Evolutionary conservation across 2,329 filamentous ascomycete genomes (phyloP).

Genomic region (Cladorrhinum sp.): DNA sequence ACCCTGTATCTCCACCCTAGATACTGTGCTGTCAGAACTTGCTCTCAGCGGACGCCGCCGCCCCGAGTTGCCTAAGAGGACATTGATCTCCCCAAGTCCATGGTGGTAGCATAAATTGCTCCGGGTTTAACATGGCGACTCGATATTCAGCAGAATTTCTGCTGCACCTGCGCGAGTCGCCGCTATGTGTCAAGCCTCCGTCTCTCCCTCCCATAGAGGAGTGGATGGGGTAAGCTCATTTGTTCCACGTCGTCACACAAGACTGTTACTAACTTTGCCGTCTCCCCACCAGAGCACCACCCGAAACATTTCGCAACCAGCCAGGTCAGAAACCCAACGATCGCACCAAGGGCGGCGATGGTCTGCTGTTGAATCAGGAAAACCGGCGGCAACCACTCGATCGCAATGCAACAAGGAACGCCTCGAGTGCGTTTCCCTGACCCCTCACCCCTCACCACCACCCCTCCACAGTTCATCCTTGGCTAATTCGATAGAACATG

Average conservation of each 20-base stretch:
- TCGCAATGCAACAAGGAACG: conserved; percentile 51
- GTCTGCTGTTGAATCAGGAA: conserved; percentile 45
- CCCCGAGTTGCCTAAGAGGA: not conserved
- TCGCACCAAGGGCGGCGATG: conserved; percentile 44
- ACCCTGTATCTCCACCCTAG: not conserved
- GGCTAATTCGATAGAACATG: conserved; percentile 25
- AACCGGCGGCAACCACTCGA: conserved; percentile 52
- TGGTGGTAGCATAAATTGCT: conserved; percentile 21
- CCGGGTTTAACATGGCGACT: conserved; percentile 44
- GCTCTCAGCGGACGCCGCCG: not conserved
- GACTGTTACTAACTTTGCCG: conserved; percentile 12
- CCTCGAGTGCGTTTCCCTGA: conserved; percentile 46
- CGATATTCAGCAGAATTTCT: conserved; percentile 77
- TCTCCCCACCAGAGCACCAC: conserved; percentile 38
- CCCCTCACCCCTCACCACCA: conserved; percentile 16
- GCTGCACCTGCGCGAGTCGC: conserved; percentile 72
- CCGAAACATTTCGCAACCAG: conserved; percentile 45
- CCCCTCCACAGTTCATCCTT: conserved; percentile 11
- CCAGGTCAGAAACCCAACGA: conserved; percentile 42
- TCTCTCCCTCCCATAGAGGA: conserved; percentile 80
- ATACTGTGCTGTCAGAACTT: not conserved
- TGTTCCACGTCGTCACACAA: not conserved
- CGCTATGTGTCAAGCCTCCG: conserved; percentile 76
- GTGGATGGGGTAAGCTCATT: conserved; percentile 81
- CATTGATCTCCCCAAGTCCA: conserved; percentile 8